These are phyloP conservation scores for Cutaneotrichosporon sp. DNA, from an alignment of 1,284 basidiomycete species.

Conservation along the genomic window DNA sequence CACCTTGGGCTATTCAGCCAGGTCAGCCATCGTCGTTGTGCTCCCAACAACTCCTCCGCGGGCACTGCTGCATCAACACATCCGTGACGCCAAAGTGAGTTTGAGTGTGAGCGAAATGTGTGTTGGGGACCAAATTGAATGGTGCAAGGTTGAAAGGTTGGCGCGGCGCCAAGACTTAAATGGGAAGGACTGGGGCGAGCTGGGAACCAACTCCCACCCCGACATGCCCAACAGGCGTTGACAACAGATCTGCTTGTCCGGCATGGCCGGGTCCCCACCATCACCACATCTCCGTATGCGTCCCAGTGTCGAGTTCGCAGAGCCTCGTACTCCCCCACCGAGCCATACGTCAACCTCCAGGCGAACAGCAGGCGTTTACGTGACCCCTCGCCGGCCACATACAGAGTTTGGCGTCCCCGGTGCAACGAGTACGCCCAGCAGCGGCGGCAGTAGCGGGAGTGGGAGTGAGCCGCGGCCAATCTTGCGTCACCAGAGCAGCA, in stretches of 20 bases:
- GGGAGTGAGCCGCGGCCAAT: conserved; percentile 13
- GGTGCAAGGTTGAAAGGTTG: no score
- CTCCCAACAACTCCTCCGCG: neutral
- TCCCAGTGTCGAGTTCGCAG: neutral
- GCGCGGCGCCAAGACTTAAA: no score
- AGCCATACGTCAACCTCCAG: neutral
- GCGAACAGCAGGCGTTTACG: no score
- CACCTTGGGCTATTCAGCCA: neutral
- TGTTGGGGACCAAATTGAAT: no score
- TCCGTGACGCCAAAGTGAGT: conserved; percentile 2
- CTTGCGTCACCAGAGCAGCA: conserved; percentile 15
- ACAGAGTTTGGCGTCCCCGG: neutral
- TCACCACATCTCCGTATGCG: neutral
- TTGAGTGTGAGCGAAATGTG: neutral
- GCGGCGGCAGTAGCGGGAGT: neutral
- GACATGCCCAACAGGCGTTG: neutral
- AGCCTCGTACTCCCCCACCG: neutral
- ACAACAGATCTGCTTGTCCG: neutral
- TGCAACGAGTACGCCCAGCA: neutral
- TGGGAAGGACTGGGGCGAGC: no score
- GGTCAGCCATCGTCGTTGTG: neutral
- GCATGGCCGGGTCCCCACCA: conserved; percentile 6
- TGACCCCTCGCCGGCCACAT: neutral
- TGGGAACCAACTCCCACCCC: no score
- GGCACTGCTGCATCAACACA: neutral